phyloP scores from a whole-genome alignment of 2,329 filamentous ascomycete genomes.

The Neoarthrinium moseri region DNA sequence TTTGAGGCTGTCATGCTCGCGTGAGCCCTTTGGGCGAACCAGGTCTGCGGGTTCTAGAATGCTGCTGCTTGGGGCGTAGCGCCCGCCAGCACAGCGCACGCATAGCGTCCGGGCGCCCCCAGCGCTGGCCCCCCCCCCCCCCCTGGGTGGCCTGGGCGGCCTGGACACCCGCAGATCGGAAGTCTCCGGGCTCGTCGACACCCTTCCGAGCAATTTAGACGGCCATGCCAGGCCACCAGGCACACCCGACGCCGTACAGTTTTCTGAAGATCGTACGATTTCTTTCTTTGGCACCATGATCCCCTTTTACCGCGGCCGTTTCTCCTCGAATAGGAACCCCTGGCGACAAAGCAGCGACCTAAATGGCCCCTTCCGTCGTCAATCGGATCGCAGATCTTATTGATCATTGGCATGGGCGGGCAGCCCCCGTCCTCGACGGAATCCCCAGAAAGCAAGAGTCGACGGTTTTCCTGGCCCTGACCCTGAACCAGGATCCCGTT shows the following conservation, averaged over 20 bases:
- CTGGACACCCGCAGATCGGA: not conserved
- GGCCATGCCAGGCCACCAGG: too few relatives aligned
- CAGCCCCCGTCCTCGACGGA: too few relatives aligned
- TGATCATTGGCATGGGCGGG: too few relatives aligned
- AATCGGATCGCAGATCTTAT: not conserved
- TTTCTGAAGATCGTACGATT: slow-evolving; percentile 7
- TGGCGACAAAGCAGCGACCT: not conserved
- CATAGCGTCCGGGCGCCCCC: too few relatives aligned
- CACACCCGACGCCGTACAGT: not conserved
- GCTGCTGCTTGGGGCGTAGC: not conserved
- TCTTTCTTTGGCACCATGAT: not conserved
- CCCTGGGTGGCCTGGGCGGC: not conserved
- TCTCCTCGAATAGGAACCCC: slow-evolving; percentile 7
- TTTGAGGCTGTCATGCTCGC: slow-evolving; percentile 5
- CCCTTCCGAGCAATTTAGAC: too few relatives aligned
- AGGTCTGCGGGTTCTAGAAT: not conserved
- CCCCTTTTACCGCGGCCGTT: not conserved
- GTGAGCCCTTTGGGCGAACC: not conserved
- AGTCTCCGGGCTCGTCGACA: too few relatives aligned
- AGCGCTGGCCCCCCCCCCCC: too few relatives aligned
- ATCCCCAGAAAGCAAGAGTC: too few relatives aligned
- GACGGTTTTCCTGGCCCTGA: too few relatives aligned
- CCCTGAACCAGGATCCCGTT: too few relatives aligned
- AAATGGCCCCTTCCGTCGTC: not conserved
- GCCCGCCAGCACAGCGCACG: not conserved